Evolutionary conservation across 2,329 filamentous ascomycete species (phyloP), one percentile per base, ranked within the genome.

Genomic region (Chrysosporium keratinophilum): DNA sequence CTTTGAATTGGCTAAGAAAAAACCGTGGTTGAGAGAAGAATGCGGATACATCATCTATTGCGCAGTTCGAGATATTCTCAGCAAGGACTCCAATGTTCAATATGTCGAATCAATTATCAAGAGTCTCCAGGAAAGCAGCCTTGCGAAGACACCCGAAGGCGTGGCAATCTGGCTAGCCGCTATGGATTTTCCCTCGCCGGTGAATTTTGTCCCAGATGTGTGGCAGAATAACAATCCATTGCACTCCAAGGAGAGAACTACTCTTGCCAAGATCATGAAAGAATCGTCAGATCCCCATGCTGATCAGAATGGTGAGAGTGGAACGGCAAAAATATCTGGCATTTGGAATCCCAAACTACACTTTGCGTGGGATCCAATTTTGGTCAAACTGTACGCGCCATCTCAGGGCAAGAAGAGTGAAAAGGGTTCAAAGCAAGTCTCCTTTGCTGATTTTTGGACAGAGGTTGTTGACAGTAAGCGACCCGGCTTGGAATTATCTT

Each of bases 21-120:
- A 95, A 69, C 81, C 87, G 33, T 96, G 90, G 91, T 76, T 97
- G 60, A 81, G 88, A 57, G 84, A 91, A 63, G 87, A 95, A 66
- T 95, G 88, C 63, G 88, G 87, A 33, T 88, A 84, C 77, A 81
- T 93, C 46, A 75, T 96, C 23, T 84, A 86, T 43, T 82, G 88
- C 64, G 82, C 84, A 12, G 68, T 93, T 37, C 76, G 78, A 33
- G 81, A 83, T 17, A 62, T 78, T 33, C 64, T 63, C 9, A 39
- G 68, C 7, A 64, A 69, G 31, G 63, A 71, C 28, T 65, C 67
- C 17, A 60, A 69, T 15, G 58, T 62, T 9, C 72, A 77, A 54
- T 78, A 81, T 54, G 80, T 80, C 0, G 77, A 83, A 62, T 70
- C 75, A 23, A 82, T 85, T 0, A 72, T 94, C 35, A 71, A 80